phyloP scores from a whole-genome alignment of 2,329 filamentous ascomycete genomes.

The Fusarium burgessii region DNA sequence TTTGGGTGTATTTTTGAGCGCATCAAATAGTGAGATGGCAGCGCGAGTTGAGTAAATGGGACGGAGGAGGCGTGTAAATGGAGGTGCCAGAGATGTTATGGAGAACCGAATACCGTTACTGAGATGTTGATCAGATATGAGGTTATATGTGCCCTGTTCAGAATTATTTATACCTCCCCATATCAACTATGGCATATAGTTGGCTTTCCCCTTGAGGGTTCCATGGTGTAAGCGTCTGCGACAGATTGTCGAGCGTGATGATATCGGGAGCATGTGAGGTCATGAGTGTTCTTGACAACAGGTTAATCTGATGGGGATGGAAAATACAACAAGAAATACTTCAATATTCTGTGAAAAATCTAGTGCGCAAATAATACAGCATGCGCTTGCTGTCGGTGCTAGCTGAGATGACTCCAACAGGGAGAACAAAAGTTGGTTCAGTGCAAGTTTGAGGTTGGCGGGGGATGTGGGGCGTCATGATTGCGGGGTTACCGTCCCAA shows the following conservation, averaged over 20 bases:
- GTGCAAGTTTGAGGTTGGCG: constrained; percentile 13
- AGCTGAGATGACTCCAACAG: constrained; percentile 1
- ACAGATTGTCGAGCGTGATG: constrained; percentile 65
- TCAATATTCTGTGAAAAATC: background rate
- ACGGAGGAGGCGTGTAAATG: constrained; percentile 76
- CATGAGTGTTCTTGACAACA: constrained; percentile 42
- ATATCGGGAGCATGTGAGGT: constrained; percentile 52
- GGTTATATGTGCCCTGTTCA: background rate
- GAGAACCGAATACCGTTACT: constrained; percentile 96
- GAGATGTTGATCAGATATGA: constrained; percentile 3
- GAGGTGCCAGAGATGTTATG: constrained; percentile 82
- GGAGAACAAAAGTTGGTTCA: constrained; percentile 8
- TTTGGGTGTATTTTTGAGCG: constrained; percentile 66
- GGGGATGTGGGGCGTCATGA: constrained; percentile 32
- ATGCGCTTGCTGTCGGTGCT: background rate
- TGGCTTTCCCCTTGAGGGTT: constrained; percentile 59
- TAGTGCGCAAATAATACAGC: background rate
- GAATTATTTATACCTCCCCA: constrained; percentile 63
- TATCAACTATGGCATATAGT: constrained; percentile 69
- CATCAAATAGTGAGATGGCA: constrained; percentile 88
- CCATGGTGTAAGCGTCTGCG: constrained; percentile 63
- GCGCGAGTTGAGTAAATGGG: constrained; percentile 84
- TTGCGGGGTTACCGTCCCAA: constrained; percentile 28
- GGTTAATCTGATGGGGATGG: background rate
- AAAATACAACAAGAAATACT: background rate